Percentiles rank a stretch among this genome's conserved stretches.
These are phyloP conservation scores for Ustilago tritici DNA, from an alignment of 1,284 basidiomycete genomes.

Conservation along the genomic window DNA sequence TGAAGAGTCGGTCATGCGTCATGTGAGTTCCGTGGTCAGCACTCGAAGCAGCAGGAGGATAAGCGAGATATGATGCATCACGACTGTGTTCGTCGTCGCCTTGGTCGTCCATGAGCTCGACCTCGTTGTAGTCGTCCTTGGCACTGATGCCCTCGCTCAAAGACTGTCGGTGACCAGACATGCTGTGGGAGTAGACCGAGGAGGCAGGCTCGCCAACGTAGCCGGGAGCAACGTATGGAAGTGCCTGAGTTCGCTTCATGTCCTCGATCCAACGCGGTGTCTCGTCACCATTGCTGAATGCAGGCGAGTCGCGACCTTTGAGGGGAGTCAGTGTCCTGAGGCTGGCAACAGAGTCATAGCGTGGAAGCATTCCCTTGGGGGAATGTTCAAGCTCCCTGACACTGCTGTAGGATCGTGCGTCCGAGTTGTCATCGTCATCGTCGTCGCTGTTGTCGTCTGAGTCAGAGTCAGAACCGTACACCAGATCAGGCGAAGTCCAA, in stretches of 20 bases:
- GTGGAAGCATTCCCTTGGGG: slow-evolving; percentile 18
- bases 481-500: slow-evolving; percentile 49
- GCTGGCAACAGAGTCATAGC: slow-evolving; percentile 27
- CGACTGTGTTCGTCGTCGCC: background rate
- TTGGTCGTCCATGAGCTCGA: slow-evolving; percentile 26
- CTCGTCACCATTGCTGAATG: slow-evolving; percentile 25
- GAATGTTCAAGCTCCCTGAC: slow-evolving; percentile 16
- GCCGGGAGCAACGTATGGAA: slow-evolving; percentile 49
- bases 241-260: slow-evolving; percentile 33
- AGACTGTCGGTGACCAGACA: slow-evolving; percentile 13
- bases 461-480: slow-evolving; percentile 47
- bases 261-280: slow-evolving; percentile 51
- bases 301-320: slow-evolving; percentile 21
- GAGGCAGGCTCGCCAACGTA: slow-evolving; percentile 16
- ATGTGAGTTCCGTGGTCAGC: slow-evolving; percentile 18
- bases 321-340: slow-evolving; percentile 9
- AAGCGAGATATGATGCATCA: slow-evolving; percentile 4
- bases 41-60: slow-evolving; percentile 14
- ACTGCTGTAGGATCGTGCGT: slow-evolving; percentile 26
- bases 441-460: slow-evolving; percentile 26
- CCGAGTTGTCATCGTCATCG: slow-evolving; percentile 25
- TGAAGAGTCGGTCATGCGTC: slow-evolving; percentile 26
- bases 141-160: slow-evolving; percentile 11
- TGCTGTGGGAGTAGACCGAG: slow-evolving; percentile 22
- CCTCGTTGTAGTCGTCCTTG: slow-evolving; percentile 28